Evolutionary conservation across 2,329 filamentous ascomycete species (phyloP), one percentile per base, ranked within the genome.

Genomic region (Colletotrichum zoysiae): DNA sequence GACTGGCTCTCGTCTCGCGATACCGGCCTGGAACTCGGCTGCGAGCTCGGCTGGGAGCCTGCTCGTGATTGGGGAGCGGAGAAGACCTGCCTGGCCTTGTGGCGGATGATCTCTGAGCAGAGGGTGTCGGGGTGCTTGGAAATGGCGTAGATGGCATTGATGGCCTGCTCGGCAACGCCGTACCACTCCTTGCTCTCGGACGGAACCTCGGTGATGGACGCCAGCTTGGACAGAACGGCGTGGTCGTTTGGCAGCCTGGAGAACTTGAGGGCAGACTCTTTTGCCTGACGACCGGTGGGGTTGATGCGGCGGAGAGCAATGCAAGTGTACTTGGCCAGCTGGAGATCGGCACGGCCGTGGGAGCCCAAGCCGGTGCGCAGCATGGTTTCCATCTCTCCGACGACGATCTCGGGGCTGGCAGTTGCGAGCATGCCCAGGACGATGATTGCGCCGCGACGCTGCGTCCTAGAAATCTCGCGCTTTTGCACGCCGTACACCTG

Each of bases 131-230:
- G 96, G 79, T 98, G 95, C 80, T 96, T 97, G 2, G 96, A 95
- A 20, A 99, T 86, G 38, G 94, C 91, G 78, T 99, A 99, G 61
- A 99, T 98, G 59, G 96, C 96, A 75, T 93, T 93, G 79, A 99
- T 94, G 11, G 96, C 95, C 82, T 99, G 96, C 80, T 99, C 97
- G 26, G 96, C 95, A 55, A 98, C 91, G 4, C 96, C 96, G 77
- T 93, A 95, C 93, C 96, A 99, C 79, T 99, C 96, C 79, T 97
- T 96, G 83, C 92, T 97, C 71, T 97, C 92, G 0, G 94, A 95
- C 7, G 91, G 88, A 6, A 98, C 90, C 75, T 98, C 94, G 23
- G 93, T 91, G 77, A 98, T 95, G 26, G 92, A 91, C 12, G 94
- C 94, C 11, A 99, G 86, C 77, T 92, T 92, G 5, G 87, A 85